These are phyloP conservation scores for Speleostelium caveatum DNA, from an alignment of 78 protist species.

Conservation along the genomic window DNA sequence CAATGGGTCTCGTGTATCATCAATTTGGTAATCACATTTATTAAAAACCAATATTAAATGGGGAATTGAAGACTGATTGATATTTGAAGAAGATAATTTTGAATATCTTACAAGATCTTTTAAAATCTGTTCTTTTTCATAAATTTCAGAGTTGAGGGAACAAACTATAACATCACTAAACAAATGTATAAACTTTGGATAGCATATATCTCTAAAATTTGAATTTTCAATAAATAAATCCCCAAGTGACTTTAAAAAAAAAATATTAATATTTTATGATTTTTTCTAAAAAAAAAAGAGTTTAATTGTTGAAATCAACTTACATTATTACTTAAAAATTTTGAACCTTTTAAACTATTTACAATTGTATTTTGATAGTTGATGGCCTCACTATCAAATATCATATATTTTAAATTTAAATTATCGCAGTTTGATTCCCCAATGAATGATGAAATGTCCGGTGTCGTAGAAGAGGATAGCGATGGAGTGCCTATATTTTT, in stretches of 20 bases:
- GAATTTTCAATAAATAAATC: not conserved
- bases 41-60: slow-evolving; percentile 15
- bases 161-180: slow-evolving; percentile 33
- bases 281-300: not conserved
- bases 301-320: no score
- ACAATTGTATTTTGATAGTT: not conserved
- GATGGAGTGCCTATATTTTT: not conserved
- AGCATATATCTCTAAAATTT: not conserved
- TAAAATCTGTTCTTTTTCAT: not conserved
- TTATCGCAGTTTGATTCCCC: not conserved
- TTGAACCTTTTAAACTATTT: not conserved
- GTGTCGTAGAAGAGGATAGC: not conserved
- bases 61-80: not conserved
- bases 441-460: not conserved
- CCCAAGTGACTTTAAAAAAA: not conserved
- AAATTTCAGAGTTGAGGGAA: not conserved
- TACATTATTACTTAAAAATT: no score
- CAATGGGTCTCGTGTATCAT: not conserved
- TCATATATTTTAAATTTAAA: not conserved
- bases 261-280: no score
- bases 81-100: not conserved
- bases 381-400: not conserved
- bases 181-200: slow-evolving; percentile 17
- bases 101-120: not conserved
- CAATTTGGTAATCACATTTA: not conserved